Evolutionary conservation across 169 alveolate genomes (phyloP).

Genomic region (Condylostoma magnum): DNA sequence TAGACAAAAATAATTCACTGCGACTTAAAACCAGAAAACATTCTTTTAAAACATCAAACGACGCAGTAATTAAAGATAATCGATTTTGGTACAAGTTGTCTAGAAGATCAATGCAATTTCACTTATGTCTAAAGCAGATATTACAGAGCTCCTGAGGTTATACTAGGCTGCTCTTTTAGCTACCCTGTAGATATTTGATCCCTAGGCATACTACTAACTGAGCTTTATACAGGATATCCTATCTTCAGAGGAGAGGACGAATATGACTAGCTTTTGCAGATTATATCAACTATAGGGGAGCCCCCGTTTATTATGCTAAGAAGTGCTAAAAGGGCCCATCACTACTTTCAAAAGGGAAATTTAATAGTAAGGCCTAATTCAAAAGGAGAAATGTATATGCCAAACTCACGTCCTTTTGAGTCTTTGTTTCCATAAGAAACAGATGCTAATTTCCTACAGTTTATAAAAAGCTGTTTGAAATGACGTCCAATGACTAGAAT

Average conservation of each 20-base stretch:
- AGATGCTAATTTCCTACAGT: not conserved
- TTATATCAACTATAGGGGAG: conserved; percentile 30
- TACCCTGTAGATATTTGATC: not conserved
- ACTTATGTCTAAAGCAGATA: not conserved
- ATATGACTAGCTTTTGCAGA: conserved; percentile 36
- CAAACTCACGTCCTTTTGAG: not conserved
- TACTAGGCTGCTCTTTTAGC: not conserved
- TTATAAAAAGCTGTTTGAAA: not conserved
- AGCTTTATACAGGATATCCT: conserved; percentile 57
- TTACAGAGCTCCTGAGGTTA: not conserved
- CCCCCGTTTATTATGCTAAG: conserved; percentile 38
- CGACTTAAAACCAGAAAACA: not conserved
- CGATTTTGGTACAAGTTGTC: not conserved
- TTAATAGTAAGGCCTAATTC: not conserved
- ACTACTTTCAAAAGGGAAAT: not conserved
- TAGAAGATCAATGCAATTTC: not conserved
- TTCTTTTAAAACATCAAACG: not conserved
- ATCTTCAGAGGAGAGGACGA: conserved; percentile 69
- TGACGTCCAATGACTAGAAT: not conserved
- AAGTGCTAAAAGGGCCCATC: not conserved
- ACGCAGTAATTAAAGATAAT: not conserved
- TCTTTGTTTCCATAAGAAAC: not conserved
- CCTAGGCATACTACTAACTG: not conserved
- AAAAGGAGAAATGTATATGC: not conserved
- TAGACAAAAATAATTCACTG: not conserved